phyloP scores from a whole-genome alignment of 2,329 filamentous ascomycete genomes.

The Exserohilum turcica region DNA sequence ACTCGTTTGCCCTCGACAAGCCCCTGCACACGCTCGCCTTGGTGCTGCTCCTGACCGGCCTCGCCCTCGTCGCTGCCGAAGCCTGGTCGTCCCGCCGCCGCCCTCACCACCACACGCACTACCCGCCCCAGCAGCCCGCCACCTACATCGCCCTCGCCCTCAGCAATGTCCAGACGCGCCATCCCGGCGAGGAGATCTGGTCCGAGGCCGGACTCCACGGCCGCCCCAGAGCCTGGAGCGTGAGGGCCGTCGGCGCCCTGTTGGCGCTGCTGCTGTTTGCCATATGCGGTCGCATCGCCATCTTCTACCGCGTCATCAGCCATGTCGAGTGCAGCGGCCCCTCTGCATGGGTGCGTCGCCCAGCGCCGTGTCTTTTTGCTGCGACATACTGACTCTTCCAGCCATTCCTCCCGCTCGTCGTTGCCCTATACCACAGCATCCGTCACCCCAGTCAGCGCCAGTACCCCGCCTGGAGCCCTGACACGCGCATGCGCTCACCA shows the following conservation, averaged over 20 bases:
- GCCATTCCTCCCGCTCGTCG: constrained; percentile 41
- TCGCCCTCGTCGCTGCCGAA: constrained; percentile 37
- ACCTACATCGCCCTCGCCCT: constrained; percentile 42
- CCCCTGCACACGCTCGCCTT: constrained; percentile 41
- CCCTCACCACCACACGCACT: not conserved
- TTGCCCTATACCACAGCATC: constrained; percentile 39
- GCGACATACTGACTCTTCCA: constrained; percentile 18
- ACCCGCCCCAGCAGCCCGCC: constrained; percentile 14
- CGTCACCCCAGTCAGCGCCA: constrained; percentile 33
- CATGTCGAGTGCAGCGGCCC: constrained; percentile 42
- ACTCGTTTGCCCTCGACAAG: constrained; percentile 46
- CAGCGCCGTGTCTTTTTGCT: not conserved
- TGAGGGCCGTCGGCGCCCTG: constrained; percentile 31
- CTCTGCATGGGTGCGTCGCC: constrained; percentile 29
- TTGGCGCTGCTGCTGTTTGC: constrained; percentile 37
- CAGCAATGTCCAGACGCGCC: constrained; percentile 28
- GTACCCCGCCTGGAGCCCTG: constrained; percentile 37
- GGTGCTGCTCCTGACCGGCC: constrained; percentile 41
- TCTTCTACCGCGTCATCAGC: constrained; percentile 37
- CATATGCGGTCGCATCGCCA: constrained; percentile 38
- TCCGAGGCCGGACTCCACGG: constrained; percentile 28
- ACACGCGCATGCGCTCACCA: constrained; percentile 25
- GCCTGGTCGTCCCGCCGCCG: constrained; percentile 20
- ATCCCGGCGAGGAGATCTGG: constrained; percentile 33
- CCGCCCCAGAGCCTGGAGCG: constrained; percentile 20